Percentiles rank a stretch among this genome's conserved stretches.
Evolutionary conservation across 768 basidiomycete genomes (phyloP).

Genomic region (Auriscalpium microsporum): DNA sequence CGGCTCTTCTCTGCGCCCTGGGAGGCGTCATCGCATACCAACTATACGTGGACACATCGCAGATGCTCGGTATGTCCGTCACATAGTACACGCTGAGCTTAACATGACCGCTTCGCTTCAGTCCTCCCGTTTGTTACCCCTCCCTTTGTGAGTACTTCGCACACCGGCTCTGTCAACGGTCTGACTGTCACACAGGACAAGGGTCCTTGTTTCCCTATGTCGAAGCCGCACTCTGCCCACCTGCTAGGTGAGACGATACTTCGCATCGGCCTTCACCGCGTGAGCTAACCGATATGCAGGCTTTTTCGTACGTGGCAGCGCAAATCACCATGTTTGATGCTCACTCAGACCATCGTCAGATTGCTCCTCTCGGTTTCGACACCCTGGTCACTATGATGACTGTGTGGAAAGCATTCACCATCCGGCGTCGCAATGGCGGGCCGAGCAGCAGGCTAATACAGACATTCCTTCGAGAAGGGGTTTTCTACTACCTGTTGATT

Average conservation of each 20-base stretch:
- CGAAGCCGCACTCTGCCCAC: conserved; percentile 78
- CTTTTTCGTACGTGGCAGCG: conserved; percentile 17
- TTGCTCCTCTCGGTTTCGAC: conserved; percentile 75
- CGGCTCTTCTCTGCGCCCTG: conserved; percentile 54
- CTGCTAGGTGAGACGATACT: conserved; percentile 47
- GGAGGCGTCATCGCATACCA: conserved; percentile 74
- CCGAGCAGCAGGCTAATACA: conserved; percentile 75
- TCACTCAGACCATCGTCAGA: conserved; percentile 32
- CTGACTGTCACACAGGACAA: conserved; percentile 25
- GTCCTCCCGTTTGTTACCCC: conserved; percentile 54
- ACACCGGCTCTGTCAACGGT: background rate
- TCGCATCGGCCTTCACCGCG: conserved; percentile 3
- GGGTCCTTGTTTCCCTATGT: conserved; percentile 75
- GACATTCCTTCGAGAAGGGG: conserved; percentile 78
- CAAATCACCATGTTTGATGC: background rate
- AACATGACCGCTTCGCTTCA: background rate
- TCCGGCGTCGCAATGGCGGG: conserved; percentile 66
- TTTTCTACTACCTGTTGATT: conserved; percentile 80
- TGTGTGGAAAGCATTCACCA: conserved; percentile 68
- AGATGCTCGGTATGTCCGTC: conserved; percentile 58
- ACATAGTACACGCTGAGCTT: background rate
- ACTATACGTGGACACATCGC: conserved; percentile 67
- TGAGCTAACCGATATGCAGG: conserved; percentile 49
- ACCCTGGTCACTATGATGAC: conserved; percentile 77
- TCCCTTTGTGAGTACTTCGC: conserved; percentile 39